Conservation (phyloP, 108 stramenopile genomes). For the Hondaea fermentalgiana region DNA sequence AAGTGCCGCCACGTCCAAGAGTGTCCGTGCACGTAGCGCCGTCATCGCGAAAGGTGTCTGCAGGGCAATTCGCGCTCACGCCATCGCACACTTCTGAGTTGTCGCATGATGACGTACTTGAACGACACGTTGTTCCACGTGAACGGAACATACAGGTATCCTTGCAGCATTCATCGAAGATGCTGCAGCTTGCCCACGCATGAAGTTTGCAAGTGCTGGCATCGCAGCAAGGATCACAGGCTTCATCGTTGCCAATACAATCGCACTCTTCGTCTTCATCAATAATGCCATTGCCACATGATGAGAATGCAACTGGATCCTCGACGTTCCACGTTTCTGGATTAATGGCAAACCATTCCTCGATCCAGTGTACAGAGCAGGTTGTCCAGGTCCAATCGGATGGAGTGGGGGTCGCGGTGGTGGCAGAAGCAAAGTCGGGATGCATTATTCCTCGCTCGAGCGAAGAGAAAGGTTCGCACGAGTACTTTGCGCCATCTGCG, state of each 20-base stretch:
- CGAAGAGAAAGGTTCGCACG: too few relatives aligned
- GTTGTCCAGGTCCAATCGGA: not conserved
- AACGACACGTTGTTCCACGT: not conserved
- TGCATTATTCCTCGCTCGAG: too few relatives aligned
- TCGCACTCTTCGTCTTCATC: not conserved
- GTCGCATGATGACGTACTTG: not conserved
- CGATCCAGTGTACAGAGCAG: not conserved
- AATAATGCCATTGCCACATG: not conserved
- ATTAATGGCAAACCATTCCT: not conserved
- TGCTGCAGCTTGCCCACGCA: not conserved
- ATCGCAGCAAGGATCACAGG: not conserved
- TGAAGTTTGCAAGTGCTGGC: not conserved
- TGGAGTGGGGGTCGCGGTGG: too few relatives aligned
- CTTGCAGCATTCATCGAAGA: not conserved
- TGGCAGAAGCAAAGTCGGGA: too few relatives aligned
- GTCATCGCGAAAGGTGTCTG: not conserved
- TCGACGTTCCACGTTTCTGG: not conserved
- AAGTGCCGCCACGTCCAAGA: not conserved
- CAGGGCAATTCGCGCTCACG: not conserved
- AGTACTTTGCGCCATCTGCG: too few relatives aligned
- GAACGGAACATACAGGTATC: not conserved
- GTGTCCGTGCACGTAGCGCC: not conserved
- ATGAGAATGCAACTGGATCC: not conserved
- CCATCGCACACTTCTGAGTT: not conserved
- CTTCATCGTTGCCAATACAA: not conserved